Conservation (phyloP, 2,329 filamentous ascomycete species). For the Fusarium sp. region DNA sequence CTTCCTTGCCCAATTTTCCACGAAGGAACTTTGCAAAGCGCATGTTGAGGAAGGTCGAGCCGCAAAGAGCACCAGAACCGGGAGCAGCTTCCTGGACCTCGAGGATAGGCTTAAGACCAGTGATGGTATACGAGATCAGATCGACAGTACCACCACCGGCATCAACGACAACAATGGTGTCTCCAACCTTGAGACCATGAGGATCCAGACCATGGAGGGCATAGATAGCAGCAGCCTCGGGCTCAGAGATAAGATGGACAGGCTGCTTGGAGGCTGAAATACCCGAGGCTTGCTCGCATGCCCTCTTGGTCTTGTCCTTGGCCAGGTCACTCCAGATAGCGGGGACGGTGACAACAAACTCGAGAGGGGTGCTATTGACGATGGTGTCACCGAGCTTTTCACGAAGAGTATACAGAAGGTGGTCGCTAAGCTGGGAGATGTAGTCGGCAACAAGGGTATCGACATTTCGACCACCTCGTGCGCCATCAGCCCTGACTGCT, state of each 20-base stretch:
- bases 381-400: constrained; percentile 54
- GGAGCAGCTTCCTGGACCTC: constrained; percentile 55
- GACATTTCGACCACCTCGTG: constrained; percentile 47
- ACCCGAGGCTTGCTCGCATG: constrained; percentile 50
- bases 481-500: constrained; percentile 39
- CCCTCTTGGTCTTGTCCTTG: constrained; percentile 57
- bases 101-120: constrained; percentile 52
- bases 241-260: constrained; percentile 57
- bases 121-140: constrained; percentile 59
- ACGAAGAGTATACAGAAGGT: constrained; percentile 55
- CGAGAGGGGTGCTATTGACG: constrained; percentile 52
- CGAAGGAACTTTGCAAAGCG: constrained; percentile 54
- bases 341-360: constrained; percentile 63
- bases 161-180: constrained; percentile 61
- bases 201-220: constrained; percentile 53
- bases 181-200: constrained; percentile 51
- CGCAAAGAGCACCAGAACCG: constrained; percentile 57
- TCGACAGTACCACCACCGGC: constrained; percentile 62
- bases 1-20: constrained; percentile 50
- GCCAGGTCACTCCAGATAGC: constrained; percentile 64
- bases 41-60: constrained; percentile 56
- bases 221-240: constrained; percentile 59
- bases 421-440: constrained; percentile 53
- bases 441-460: constrained; percentile 57
- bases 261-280: constrained; percentile 44